A percentile compares a stretch with the other conserved stretches of the same genome.
These are phyloP conservation scores for Pyricularia pennisetigena DNA, from an alignment of 2,329 filamentous ascomycete genomes.

Conservation along the genomic window DNA sequence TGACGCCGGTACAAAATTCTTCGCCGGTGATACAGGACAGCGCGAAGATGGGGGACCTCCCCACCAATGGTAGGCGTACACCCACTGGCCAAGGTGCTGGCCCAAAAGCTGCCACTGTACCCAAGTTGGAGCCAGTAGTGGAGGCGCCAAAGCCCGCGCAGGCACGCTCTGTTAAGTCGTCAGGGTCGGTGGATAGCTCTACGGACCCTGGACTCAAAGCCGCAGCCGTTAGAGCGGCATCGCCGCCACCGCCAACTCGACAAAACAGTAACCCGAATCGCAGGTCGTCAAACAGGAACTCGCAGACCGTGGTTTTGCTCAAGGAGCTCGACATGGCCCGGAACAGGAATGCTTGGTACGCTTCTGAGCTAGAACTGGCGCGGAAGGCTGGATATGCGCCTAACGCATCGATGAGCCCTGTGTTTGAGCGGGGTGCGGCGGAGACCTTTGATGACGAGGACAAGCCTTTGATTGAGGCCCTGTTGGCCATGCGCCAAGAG, in stretches of 20 bases:
- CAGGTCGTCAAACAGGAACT: constrained; percentile 49
- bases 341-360: constrained; percentile 92
- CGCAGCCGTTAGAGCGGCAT: constrained; percentile 34
- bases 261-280: constrained; percentile 48
- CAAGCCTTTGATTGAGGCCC: constrained; percentile 80
- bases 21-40: constrained; percentile 33
- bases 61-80: constrained; percentile 52
- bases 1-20: constrained; percentile 21
- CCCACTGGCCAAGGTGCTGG: constrained; percentile 39
- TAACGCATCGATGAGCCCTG: constrained; percentile 58
- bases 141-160: constrained; percentile 33
- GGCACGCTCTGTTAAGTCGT: constrained; percentile 43
- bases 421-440: constrained; percentile 64
- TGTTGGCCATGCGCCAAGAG: constrained; percentile 84
- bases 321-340: constrained; percentile 81
- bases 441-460: constrained; percentile 89
- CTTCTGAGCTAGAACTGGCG: constrained; percentile 85
- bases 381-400: constrained; percentile 80
- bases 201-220: constrained; percentile 44
- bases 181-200: constrained; percentile 59
- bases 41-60: constrained; percentile 35
- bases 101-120: constrained; percentile 16
- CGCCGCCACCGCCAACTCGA: constrained; percentile 47
- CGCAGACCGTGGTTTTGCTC: constrained; percentile 62
- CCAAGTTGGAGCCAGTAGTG: constrained; percentile 23